Conservation (phyloP, 139 green algal species). For the Volvox reticuliferus region DNA sequence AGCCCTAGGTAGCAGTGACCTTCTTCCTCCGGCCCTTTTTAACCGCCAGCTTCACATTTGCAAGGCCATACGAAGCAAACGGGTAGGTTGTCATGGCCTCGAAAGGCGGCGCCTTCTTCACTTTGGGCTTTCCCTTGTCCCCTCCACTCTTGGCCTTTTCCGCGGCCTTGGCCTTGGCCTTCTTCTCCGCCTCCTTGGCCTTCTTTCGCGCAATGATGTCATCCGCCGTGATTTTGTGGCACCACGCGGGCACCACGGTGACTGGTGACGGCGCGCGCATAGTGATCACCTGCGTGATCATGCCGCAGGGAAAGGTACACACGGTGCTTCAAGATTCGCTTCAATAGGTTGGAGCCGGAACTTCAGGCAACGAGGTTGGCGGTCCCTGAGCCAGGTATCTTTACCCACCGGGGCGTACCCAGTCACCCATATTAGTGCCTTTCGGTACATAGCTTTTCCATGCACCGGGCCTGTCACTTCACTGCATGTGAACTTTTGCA, state of each 20-base stretch:
- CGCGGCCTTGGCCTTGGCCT: constrained; percentile 16
- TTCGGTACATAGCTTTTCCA: no score
- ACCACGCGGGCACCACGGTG: not conserved
- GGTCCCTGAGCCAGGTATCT: no score
- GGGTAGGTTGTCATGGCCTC: constrained; percentile 11
- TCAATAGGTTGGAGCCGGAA: no score
- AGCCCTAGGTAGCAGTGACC: not conserved
- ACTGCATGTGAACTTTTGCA: no score
- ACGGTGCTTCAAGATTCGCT: no score
- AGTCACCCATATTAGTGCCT: no score
- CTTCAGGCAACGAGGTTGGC: no score
- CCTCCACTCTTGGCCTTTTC: not conserved
- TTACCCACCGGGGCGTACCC: no score
- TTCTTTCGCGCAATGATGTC: constrained; percentile 38
- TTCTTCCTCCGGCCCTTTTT: constrained; percentile 24
- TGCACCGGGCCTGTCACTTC: no score
- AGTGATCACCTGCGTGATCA: constrained; percentile 1
- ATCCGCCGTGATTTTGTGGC: constrained; percentile 15
- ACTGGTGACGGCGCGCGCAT: constrained; percentile 5
- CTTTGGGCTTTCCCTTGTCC: constrained; percentile 14
- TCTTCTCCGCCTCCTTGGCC: constrained; percentile 33
- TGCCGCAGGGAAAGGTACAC: no score
- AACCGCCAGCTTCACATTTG: constrained; percentile 27
- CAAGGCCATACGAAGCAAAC: not conserved
- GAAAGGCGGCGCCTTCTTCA: constrained; percentile 30